Percentiles rank a stretch among this genome's conserved stretches.
phyloP scores from a whole-genome alignment of 192 early-diverging fungal genomes.

The Diversispora eburnea region DNA sequence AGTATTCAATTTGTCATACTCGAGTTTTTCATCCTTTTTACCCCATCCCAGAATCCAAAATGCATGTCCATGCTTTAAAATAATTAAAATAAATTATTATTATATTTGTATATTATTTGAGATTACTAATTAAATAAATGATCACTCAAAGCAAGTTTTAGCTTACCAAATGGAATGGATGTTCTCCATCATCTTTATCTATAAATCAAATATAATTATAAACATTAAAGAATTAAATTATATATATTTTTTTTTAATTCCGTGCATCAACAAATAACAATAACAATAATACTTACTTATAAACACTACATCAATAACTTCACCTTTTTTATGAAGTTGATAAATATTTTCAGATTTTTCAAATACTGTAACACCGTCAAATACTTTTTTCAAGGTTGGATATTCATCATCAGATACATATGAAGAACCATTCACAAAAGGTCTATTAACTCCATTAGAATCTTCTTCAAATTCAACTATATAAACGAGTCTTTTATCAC shows the following conservation, averaged over 20 bases:
- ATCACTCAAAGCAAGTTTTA: neutral
- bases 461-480: neutral
- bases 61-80: constrained; percentile 37
- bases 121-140: neutral
- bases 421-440: constrained; percentile 16
- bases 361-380: constrained; percentile 26
- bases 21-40: constrained; percentile 32
- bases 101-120: constrained; percentile 8
- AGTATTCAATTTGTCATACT: constrained; percentile 30
- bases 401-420: neutral
- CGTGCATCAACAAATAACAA: neutral
- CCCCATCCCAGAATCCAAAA: constrained; percentile 47
- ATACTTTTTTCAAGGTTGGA: constrained; percentile 25
- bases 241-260: neutral
- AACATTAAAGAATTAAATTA: neutral
- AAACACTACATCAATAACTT: constrained; percentile 33
- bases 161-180: constrained; percentile 40
- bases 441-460: neutral
- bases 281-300: constrained; percentile 26
- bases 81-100: constrained; percentile 26
- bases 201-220: neutral
- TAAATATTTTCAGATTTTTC: constrained; percentile 24
- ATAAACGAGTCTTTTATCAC: neutral
- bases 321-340: constrained; percentile 32
- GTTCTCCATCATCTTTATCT: constrained; percentile 29